Base-by-base conservation (phyloP, 2,329 filamentous ascomycete genomes). In the Aspergillus ochraceus region DNA sequence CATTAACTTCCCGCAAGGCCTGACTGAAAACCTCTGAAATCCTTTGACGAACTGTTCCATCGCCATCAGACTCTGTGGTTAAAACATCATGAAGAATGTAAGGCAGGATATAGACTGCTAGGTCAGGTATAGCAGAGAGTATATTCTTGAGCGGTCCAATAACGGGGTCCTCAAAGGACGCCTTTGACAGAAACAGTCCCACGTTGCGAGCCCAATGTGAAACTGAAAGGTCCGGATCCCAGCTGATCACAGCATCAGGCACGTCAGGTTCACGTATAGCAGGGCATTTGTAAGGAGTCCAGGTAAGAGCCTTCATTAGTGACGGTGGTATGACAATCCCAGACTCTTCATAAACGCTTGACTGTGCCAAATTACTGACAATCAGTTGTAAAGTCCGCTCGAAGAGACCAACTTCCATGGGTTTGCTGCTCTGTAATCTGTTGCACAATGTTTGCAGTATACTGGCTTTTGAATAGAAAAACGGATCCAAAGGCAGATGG, bases 41-140 rank as follows among this genome's bases (percentile, higher is more conserved):
- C 8, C 78, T 76, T 8, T 83, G 80, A 57, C 88, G 89, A 32
- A 87, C 77, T 1, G 75, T 77, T 62, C 86, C 84, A 29, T 87
- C 83, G 45, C 82, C 81, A 29, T 89, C 83, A n/a, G 84, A 76
- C 68, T 94, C 88, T 46, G 86, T 84, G 1, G 87, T 79, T 0
- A 99, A 81, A 17, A 92, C 87, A 47, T 97, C 80, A 74, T 99
- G 96, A 3, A 96, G 80, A 55, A 98, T 84, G 65, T 91, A 96
- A 0, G 93, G 92, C 53, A 98, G 88, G 0, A 91, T 81, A 47
- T 87, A 84, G 61, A 88, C 84, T 0, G 92, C 89, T 70, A 97
- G 87, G 0, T 85, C 84, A 46, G 85, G 82, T 26, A 94, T 85
- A 12, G 83, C 81, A 12, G 80, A 75, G 4, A 97, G 79, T 45